Evolutionary conservation across 495 filamentous ascomycete species (phyloP).

Genomic region (Penicillium waksmanii): DNA sequence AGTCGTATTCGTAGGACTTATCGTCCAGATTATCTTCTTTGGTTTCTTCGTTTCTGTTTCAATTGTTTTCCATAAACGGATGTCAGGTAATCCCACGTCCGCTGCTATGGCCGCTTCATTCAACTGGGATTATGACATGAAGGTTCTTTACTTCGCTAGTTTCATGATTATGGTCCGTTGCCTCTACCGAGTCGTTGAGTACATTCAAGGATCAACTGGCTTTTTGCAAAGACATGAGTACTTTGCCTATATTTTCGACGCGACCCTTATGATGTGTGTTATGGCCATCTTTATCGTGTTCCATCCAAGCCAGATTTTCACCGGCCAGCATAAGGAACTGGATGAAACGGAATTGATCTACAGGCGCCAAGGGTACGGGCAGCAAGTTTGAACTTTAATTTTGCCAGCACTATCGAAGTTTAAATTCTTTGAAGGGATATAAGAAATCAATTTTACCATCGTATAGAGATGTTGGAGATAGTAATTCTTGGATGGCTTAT

Average conservation of each 20-base stretch:
- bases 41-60: constrained; percentile 42
- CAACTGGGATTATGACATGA: constrained; percentile 48
- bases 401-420: no score
- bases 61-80: constrained; percentile 39
- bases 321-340: not conserved
- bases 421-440: no score
- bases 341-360: constrained; percentile 6
- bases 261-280: constrained; percentile 56
- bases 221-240: constrained; percentile 56
- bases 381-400: not conserved
- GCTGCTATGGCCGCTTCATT: not conserved
- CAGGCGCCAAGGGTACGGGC: no score
- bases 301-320: constrained; percentile 20
- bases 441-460: no score
- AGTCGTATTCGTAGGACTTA: constrained; percentile 45
- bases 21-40: constrained; percentile 48
- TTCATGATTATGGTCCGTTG: constrained; percentile 62
- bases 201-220: constrained; percentile 56
- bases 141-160: constrained; percentile 56
- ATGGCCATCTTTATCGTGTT: constrained; percentile 51
- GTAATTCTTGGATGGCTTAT: no score
- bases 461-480: no score
- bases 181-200: constrained; percentile 67
- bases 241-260: constrained; percentile 66
- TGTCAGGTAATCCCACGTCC: constrained; percentile 28